Evolutionary conservation across 495 filamentous ascomycete species (phyloP), one percentile per base, ranked within the genome.

Genomic region (Margaritispora aquatica): DNA sequence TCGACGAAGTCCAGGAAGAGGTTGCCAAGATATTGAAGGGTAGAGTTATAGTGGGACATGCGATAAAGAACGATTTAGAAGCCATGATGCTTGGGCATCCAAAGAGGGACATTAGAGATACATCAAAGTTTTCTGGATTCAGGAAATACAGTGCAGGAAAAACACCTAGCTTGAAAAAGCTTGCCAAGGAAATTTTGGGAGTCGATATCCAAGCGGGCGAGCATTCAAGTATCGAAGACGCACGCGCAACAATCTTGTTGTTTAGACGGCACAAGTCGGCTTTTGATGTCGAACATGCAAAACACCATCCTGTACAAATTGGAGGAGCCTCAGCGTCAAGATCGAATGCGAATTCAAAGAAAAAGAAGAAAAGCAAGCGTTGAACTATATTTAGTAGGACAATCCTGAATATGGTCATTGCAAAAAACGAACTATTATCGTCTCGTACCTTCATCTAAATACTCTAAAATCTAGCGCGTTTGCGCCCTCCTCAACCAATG

Each of bases 41-140:
- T 13, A 77, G 88, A 17, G 81, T 97, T 27, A 73, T 98, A 0
- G 81, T 98, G 1, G 94, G 94, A 0, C 94, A 98, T 70, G 89
- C 92, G n/a, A 70, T 97, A 26, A 83, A 85, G 62, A 88, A 97
- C 63, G 94, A 98, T 69, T 70, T 97, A 22, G 80, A 84, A 23
- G 92, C 80, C 8, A 74, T 98, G 46, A 71, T 88, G 34, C 73
- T 97, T 24, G 75, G 79, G 15, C 93, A 97, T 65, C 86, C 92
- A 10, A 81, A 81, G 60, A 77, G 81, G 56, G 84, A 89, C 66
- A 85, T 92, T 24, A 77, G 94, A 57, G 94, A 98, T 71, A 98
- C 94, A 41, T 86, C 88, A 66, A 84, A 84, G 58, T 86, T 88
- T 68, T 74, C 82, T 0, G 80, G 80, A 10, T 97, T 92, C 67